phyloP scores from a whole-genome alignment of 371 early-diverging fungal species.

The Chytridiales sp. region DNA sequence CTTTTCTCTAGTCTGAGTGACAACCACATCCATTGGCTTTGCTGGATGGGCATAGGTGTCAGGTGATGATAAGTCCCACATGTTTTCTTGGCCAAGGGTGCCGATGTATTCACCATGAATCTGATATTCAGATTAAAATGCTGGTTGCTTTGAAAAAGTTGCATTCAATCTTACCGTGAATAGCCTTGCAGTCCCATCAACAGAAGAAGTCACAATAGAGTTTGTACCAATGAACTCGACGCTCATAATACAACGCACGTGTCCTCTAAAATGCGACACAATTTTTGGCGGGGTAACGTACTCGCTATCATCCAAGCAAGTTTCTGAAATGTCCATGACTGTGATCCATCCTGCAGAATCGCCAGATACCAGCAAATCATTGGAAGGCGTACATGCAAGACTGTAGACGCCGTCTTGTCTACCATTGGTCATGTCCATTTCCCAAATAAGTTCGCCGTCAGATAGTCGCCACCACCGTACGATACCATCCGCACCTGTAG shows the following conservation, averaged over 20 bases:
- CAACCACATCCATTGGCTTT: constrained; percentile 39
- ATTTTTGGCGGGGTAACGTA: constrained; percentile 20
- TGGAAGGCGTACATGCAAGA: constrained; percentile 27
- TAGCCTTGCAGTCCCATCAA: constrained; percentile 46
- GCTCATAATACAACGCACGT: constrained; percentile 31
- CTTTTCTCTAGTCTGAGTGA: neutral
- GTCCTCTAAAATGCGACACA: constrained; percentile 34
- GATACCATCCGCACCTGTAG: constrained; percentile 47
- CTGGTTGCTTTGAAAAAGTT: neutral
- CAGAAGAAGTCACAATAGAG: constrained; percentile 39
- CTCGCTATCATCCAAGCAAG: constrained; percentile 30
- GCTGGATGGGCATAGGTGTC: constrained; percentile 27
- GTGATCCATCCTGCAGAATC: constrained; percentile 39
- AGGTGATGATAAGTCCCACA: constrained; percentile 40
- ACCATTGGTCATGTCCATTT: constrained; percentile 31
- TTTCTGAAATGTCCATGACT: constrained; percentile 39
- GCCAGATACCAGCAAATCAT: constrained; percentile 38
- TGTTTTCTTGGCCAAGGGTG: constrained; percentile 41
- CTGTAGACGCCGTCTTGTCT: constrained; percentile 42
- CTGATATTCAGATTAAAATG: neutral
- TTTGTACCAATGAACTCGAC: constrained; percentile 33
- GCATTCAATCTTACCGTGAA: constrained; percentile 33
- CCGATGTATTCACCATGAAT: constrained; percentile 46
- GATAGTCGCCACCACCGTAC: constrained; percentile 48
- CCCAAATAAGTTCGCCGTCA: constrained; percentile 28